phyloP scores from a whole-genome alignment of 2,329 filamentous ascomycete genomes.

The Monosporascus cannonballus region DNA sequence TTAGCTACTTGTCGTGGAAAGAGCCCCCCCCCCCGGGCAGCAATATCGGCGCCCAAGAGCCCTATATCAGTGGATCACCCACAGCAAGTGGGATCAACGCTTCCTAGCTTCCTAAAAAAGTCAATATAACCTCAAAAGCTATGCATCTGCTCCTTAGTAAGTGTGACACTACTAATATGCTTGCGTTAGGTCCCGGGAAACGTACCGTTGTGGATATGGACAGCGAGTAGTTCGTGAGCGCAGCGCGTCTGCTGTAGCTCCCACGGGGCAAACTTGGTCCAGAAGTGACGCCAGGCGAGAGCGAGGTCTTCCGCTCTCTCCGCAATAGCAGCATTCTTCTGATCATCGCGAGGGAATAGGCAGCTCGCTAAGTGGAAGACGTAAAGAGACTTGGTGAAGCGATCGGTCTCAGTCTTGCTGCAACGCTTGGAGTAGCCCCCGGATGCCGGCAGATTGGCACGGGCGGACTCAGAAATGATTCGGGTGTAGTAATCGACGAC shows the following conservation, averaged over 20 bases:
- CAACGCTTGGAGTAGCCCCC: no score
- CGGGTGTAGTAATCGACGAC: neutral
- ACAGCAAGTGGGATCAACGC: no score
- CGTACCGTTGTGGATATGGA: neutral
- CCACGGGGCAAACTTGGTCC: slow-evolving; percentile 3
- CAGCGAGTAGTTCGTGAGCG: neutral
- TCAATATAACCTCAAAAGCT: no score
- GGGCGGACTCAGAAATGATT: neutral
- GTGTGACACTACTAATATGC: no score
- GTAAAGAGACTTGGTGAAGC: slow-evolving; percentile 1
- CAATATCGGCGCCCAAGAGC: no score
- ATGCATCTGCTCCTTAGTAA: no score
- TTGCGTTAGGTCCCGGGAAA: neutral
- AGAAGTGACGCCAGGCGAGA: neutral
- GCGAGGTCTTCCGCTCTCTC: neutral
- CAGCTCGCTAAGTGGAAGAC: neutral
- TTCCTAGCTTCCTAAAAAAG: no score
- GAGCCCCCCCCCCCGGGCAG: no score
- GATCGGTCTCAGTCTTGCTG: neutral
- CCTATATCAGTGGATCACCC: no score
- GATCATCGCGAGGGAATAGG: neutral
- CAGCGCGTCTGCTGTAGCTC: slow-evolving; percentile 5
- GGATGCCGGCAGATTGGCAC: neutral
- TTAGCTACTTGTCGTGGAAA: no score
- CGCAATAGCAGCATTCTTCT: neutral